Evolutionary conservation across 2,329 filamentous ascomycete genomes (phyloP), one percentile per base, ranked within the genome.

Genomic region (Aspergillus sp.): DNA sequence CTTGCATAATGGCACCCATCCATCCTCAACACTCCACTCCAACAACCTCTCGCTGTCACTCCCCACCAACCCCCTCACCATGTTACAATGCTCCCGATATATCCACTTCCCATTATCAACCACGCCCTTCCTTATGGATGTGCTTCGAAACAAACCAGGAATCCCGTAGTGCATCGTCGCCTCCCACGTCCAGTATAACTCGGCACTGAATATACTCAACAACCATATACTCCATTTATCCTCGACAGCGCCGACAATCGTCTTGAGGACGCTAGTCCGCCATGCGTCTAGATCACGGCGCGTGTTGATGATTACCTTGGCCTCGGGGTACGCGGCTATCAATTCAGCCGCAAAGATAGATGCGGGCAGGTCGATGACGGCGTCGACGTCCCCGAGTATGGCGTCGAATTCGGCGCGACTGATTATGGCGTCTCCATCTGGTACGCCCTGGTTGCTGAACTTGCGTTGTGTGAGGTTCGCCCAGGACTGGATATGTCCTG

Each of bases 21-120:
- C 60, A 48, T 60, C 56, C 39, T 57, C 53, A 6, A 59, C 58
- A 6, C 39, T 43, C 58, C 55, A 62, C 32, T 58, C 51, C n/a
- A 61, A 44, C 8, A 58, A 13, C 30, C 44, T 40, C 27, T 53
- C 53, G 9, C 40, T 12, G 7, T 48, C 36, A 19, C 19, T 19
- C n/a, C n/a, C n/a, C 3, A 56, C 42, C n/a, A 59, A 19, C 1
- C 56, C 51, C 27, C 48, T 33, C 8, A 53, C 37, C 9, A 30
- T 39, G n/a, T 38, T 40, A 35, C 28, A 37, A 43, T 51, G 46
- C 27, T 48, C 44, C 12, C 43, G 37, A 40, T 51, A 51, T 9
- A 47, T 45, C 42, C 46, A 44, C 33, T 42, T 47, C 11, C 47
- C 48, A 37, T 47, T 43, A 32, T n/a, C 8, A n/a, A 32, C 31